These are phyloP conservation scores for Carnegiea gigantea DNA, from an alignment of 179 eudicot genomes.

Conservation along the genomic window DNA sequence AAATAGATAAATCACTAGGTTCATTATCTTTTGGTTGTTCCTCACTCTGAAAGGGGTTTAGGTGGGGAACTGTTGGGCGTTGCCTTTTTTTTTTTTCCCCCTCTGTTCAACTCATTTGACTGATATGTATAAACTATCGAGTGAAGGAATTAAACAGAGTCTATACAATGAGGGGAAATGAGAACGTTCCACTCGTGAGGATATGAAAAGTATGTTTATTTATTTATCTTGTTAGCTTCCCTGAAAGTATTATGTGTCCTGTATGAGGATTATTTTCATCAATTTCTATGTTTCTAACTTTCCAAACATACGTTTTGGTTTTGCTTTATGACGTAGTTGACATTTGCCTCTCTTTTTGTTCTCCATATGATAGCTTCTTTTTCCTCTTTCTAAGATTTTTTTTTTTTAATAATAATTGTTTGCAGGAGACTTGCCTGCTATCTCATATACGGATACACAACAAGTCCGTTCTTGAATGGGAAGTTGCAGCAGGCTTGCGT, in stretches of 20 bases:
- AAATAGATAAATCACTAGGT: too few relatives aligned
- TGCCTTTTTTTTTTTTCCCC: neutral
- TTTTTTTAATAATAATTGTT: neutral
- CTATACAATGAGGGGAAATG: neutral
- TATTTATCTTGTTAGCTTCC: neutral
- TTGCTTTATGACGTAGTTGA: neutral
- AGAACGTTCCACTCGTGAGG: neutral
- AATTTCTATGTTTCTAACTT: neutral
- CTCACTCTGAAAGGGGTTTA: too few relatives aligned
- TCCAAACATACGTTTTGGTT: neutral
- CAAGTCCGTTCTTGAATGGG: slow-evolving; percentile 92
- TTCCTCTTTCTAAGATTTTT: neutral
- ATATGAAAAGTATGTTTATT: neutral
- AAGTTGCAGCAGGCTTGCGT: slow-evolving; percentile 73
- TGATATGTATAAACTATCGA: neutral
- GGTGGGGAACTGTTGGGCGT: neutral
- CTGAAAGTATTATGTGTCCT: neutral
- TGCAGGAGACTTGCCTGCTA: slow-evolving; percentile 78
- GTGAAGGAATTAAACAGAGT: neutral
- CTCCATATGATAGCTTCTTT: neutral
- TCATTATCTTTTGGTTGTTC: too few relatives aligned
- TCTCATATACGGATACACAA: slow-evolving; percentile 77
- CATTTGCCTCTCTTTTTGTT: neutral
- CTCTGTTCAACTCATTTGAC: neutral
- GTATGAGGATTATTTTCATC: neutral